Evolutionary conservation across 495 filamentous ascomycete species (phyloP).

Genomic region (Articulospora tetracladia): DNA sequence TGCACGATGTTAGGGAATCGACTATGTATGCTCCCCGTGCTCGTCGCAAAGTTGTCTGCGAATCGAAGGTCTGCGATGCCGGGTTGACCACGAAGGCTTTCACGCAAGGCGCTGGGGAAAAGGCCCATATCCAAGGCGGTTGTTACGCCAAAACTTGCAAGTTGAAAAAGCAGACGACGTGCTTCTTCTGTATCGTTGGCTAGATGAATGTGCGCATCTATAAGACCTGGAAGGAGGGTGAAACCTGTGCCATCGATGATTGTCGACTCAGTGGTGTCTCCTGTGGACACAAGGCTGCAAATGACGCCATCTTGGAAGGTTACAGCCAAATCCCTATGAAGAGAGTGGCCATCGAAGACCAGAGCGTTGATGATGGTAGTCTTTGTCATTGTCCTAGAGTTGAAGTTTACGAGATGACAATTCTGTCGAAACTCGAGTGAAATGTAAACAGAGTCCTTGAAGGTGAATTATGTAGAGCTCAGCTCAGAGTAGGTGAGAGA

Average conservation of each 20-base stretch:
- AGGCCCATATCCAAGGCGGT: no score
- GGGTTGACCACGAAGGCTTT: no score
- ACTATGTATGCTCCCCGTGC: conserved; percentile 8
- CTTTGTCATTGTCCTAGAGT: background rate
- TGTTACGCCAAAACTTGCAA: conserved; percentile 15
- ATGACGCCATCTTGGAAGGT: conserved; percentile 12
- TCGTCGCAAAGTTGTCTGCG: conserved; percentile 1
- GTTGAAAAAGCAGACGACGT: background rate
- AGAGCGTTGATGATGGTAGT: conserved; percentile 10
- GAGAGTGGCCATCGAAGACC: conserved; percentile 15
- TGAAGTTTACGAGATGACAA: background rate
- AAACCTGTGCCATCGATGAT: conserved; percentile 12
- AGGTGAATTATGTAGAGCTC: no score
- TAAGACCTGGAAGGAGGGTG: conserved; percentile 17
- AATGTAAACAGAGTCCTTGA: no score
- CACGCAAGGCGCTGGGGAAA: no score
- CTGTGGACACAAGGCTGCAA: background rate
- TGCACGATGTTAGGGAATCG: background rate
- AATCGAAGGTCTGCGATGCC: no score
- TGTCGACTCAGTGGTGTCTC: conserved; percentile 4
- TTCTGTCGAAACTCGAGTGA: no score
- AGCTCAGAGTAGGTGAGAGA: no score
- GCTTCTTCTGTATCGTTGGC: background rate
- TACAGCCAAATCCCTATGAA: background rate
- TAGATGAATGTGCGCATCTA: conserved; percentile 20